Evolutionary conservation across 2,329 filamentous ascomycete genomes (phyloP).

Genomic region (Didymella glomerata): DNA sequence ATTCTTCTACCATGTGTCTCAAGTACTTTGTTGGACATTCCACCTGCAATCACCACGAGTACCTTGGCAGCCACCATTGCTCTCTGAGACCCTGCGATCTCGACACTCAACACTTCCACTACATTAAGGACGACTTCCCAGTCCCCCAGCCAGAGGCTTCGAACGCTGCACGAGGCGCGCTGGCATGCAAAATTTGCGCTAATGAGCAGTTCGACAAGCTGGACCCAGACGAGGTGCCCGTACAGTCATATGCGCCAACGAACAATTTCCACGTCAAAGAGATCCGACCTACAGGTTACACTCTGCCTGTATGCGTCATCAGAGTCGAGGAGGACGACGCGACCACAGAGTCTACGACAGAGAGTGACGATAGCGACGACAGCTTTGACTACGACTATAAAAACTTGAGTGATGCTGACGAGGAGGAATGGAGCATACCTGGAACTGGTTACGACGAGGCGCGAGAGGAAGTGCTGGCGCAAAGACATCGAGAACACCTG

Average conservation of each 20-base stretch:
- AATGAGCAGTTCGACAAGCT: not conserved
- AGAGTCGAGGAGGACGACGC: not conserved
- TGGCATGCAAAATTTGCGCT: constrained; percentile 12
- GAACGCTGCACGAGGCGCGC: not conserved
- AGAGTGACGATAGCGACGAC: not conserved
- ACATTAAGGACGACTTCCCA: constrained; percentile 11
- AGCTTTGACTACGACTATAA: constrained; percentile 14
- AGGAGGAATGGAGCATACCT: constrained; percentile 3
- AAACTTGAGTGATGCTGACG: constrained; percentile 15
- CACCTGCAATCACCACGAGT: constrained; percentile 13
- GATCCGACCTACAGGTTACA: not conserved
- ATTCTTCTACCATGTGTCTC: constrained; percentile 9
- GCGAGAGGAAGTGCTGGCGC: not conserved
- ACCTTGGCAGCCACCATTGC: constrained; percentile 20
- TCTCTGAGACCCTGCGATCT: constrained; percentile 3
- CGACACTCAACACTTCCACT: constrained; percentile 11
- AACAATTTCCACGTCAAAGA: constrained; percentile 7
- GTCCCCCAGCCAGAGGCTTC: not conserved
- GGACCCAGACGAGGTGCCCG: constrained; percentile 16
- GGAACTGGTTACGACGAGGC: not conserved
- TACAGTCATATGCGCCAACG: constrained; percentile 15
- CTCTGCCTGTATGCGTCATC: not conserved
- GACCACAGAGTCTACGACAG: not conserved
- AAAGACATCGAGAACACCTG: not conserved
- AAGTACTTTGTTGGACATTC: constrained; percentile 10